Evolutionary conservation across 805 yeast species (phyloP).

Genomic region (Saturnispora zaruensis): DNA sequence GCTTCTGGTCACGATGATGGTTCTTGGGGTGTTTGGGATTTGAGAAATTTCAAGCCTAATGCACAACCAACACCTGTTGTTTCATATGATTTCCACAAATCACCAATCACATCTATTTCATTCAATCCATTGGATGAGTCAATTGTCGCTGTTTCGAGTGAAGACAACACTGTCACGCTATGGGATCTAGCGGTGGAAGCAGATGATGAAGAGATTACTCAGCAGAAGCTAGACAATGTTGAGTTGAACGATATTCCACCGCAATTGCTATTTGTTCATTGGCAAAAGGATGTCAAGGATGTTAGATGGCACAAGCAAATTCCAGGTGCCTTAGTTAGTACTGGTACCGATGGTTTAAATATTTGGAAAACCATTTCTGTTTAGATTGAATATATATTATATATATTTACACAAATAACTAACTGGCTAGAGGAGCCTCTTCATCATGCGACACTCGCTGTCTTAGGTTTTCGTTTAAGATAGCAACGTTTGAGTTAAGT

Average conservation of each 20-base stretch:
- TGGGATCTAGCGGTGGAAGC: slow-evolving; percentile 99
- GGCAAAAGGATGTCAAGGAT: slow-evolving; percentile 97
- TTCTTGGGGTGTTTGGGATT: slow-evolving; percentile 96
- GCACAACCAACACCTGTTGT: slow-evolving; percentile 76
- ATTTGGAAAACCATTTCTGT: slow-evolving; percentile 97
- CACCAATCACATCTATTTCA: slow-evolving; percentile 85
- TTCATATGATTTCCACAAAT: slow-evolving; percentile 87
- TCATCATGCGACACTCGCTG: slow-evolving; percentile 3
- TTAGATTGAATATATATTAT: slow-evolving; percentile 25
- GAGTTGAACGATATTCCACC: slow-evolving; percentile 91
- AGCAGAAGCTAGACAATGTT: slow-evolving; percentile 66
- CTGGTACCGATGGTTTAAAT: slow-evolving; percentile 92
- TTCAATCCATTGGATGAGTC: slow-evolving; percentile 96
- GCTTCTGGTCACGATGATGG: slow-evolving; percentile 99
- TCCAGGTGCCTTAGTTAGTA: slow-evolving; percentile 89
- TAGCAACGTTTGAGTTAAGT: slow-evolving; percentile 16
- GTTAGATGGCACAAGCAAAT: slow-evolving; percentile 97
- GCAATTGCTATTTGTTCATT: slow-evolving; percentile 90
- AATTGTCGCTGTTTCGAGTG: slow-evolving; percentile 89
- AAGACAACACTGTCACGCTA: slow-evolving; percentile 91
- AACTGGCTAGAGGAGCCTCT: slow-evolving; percentile 4
- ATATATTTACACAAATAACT: not conserved
- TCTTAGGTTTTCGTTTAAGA: slow-evolving; percentile 10
- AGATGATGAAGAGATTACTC: slow-evolving; percentile 90
- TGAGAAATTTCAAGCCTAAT: slow-evolving; percentile 67